Evolutionary conservation across 345 rosid genomes (phyloP), one percentile per base, ranked within the genome.

Genomic region (Euclidium syriacum): DNA sequence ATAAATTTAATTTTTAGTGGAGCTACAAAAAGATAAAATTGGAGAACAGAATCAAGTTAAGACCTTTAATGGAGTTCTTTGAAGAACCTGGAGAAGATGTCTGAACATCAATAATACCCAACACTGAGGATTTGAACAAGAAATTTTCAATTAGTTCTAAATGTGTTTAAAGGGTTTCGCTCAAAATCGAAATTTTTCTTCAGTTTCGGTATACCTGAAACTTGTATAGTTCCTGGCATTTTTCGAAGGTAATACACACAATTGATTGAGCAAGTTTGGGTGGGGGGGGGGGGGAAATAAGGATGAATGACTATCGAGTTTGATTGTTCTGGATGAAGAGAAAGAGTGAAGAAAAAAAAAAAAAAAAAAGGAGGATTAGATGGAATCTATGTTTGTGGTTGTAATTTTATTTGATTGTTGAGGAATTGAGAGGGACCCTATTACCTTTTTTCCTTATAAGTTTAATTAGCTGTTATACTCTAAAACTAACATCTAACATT

Each of bases 221-320:
- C 90, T 70, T 81, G 82, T 74, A 89, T 87, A 71, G 83, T 78
- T 73, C 98, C 98, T 58, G 98, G 98, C 98, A 92, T 92, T 64
- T 33, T 52, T 48, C 60, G 49, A 18, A 46, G 8, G 64, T 43
- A 48, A n/a, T 14, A 38, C 57, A 25, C 36, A 30, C 60, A 30
- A 26, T 17, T 29, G 38, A 57, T 49, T 25, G 3, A 17, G 25
- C 14, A 30, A 52, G 7, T 55, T 58, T 41, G 38, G 22, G n/a
- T n/a, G n/a, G n/a, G n/a, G n/a, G n/a, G n/a, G n/a, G n/a, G n/a
- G n/a, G 14, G 15, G 52, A 19, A 18, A 46, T 16, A 12, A 2
- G 33, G 15, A 10, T 29, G 16, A 10, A 23, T 18, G 17, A 7
- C 3, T 4, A 14, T 48, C 22, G 10, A 40, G 20, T 48, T 30